Evolutionary conservation across 371 early-diverging fungal species (phyloP), one percentile per base, ranked within the genome.

Genomic region (Mortierella sp.): DNA sequence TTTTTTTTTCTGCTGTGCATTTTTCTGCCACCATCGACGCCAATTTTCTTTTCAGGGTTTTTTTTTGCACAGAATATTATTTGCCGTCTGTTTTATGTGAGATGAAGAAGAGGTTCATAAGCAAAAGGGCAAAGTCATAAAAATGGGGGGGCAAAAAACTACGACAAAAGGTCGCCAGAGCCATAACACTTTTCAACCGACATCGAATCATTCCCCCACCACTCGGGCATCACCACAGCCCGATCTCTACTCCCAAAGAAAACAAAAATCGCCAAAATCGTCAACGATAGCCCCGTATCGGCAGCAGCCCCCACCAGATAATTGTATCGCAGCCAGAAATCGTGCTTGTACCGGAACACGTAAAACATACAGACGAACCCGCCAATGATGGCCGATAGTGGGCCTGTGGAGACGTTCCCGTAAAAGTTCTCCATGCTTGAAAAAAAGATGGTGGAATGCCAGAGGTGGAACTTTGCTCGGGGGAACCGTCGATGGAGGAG

Each of bases 301-400:
- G 83, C 82, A 1, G 86, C 86, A 10, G 86, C 86, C 12, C 83
- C 83, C 12, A 87, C 56, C 54, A 88, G 49, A 65, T 88, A 88
- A 76, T 87, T 87, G 80, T 88, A 88, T 77, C 83, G 80, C 72
- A 82, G 56, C 87, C 87, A 88, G 41, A 75, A 72, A 0, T 55
- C 43, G 46, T 86, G 88, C 76, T 63, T 82, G 79, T 88, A 87
- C 1, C 87, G 87, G 80, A 80, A 87, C 27, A 79, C 76, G 65
- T 87, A 88, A 75, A 74, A 88, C 84, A 80, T 80, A 74, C 83
- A 84, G 41, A 88, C 78, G 74, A 88, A 86, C 71, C 87, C 87
- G 29, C 81, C 87, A 43, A 87, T 83, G 49, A 87, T 65, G 3
- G 87, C 81, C 29, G 87, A 87, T 41, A 87, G 68, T 0, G 87